Evolutionary conservation across 2,329 filamentous ascomycete species (phyloP).

Genomic region (Neurospora crassa): DNA sequence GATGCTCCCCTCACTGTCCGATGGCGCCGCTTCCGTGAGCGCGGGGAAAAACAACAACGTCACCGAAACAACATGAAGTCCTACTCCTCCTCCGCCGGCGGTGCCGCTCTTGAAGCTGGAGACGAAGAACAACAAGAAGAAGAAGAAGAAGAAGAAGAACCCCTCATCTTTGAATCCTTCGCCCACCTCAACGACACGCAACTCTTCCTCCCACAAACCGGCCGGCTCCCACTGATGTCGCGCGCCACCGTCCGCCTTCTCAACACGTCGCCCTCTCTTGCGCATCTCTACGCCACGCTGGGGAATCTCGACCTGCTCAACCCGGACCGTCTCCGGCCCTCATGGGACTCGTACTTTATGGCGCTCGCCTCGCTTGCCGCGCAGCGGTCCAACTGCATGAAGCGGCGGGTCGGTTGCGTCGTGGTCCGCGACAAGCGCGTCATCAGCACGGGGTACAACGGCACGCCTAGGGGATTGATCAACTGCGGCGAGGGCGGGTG

Average conservation of each 20-base stretch:
- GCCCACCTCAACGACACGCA: constrained; percentile 56
- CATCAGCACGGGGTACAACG: constrained; percentile 94
- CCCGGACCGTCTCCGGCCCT: constrained; percentile 70
- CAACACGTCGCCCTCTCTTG: constrained; percentile 67
- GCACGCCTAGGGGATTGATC: constrained; percentile 76
- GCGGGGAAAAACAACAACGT: constrained; percentile 24
- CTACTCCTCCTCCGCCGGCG: background rate
- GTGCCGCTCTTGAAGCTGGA: background rate
- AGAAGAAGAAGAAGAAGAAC: constrained; percentile 11
- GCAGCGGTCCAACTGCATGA: constrained; percentile 94
- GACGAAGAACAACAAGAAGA: constrained; percentile 3
- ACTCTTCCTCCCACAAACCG: constrained; percentile 57
- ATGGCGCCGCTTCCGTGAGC: constrained; percentile 58
- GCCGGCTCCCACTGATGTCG: constrained; percentile 68
- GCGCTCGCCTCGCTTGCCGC: constrained; percentile 85
- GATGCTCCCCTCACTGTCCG: constrained; percentile 81
- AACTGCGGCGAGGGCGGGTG: constrained; percentile 96
- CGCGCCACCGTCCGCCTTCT: constrained; percentile 76
- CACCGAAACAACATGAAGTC: background rate
- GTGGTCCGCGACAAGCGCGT: constrained; percentile 79
- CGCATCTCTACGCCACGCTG: constrained; percentile 63
- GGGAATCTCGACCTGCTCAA: constrained; percentile 67
- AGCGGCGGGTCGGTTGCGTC: constrained; percentile 88
- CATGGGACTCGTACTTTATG: constrained; percentile 99
- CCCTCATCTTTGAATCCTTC: constrained; percentile 44